Conservation (phyloP, 2,329 filamentous ascomycete species). For the Tolypocladium album region DNA sequence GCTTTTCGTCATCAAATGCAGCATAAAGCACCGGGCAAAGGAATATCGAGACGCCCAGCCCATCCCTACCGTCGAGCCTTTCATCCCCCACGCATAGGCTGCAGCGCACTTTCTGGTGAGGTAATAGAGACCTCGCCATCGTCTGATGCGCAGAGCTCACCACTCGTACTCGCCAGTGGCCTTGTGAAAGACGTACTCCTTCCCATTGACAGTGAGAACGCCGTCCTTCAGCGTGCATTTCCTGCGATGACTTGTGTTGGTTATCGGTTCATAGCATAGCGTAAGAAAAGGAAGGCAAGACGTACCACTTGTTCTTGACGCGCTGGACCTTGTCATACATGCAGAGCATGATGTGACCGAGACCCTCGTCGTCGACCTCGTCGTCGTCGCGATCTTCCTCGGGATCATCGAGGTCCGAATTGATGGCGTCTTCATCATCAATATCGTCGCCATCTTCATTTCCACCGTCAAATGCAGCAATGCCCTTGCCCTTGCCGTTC, state of each 20-base stretch:
- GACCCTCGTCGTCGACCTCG: constrained; percentile 75
- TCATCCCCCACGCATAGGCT: neutral
- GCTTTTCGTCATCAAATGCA: neutral
- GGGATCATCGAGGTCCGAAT: constrained; percentile 92
- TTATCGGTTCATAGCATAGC: neutral
- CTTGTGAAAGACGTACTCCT: constrained; percentile 97
- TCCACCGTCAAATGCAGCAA: constrained; percentile 50
- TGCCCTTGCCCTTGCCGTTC: constrained; percentile 15
- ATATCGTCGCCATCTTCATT: constrained; percentile 49
- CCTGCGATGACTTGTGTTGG: constrained; percentile 31
- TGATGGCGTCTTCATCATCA: constrained; percentile 90
- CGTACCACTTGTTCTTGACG: constrained; percentile 94
- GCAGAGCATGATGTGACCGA: constrained; percentile 90
- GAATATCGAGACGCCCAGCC: neutral
- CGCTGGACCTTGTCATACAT: constrained; percentile 99
- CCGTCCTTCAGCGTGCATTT: constrained; percentile 98
- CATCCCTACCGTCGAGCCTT: too few species aligned
- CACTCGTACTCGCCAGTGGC: constrained; percentile 96
- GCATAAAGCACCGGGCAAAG: neutral
- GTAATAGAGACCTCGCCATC: neutral
- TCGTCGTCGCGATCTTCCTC: constrained; percentile 79
- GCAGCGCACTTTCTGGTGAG: neutral
- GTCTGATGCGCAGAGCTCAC: constrained; percentile 36
- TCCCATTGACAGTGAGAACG: constrained; percentile 83
- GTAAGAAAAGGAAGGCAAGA: constrained; percentile 3